Evolutionary conservation across 2,329 filamentous ascomycete genomes (phyloP).

Genomic region (Stagonosporopsis vannaccii): DNA sequence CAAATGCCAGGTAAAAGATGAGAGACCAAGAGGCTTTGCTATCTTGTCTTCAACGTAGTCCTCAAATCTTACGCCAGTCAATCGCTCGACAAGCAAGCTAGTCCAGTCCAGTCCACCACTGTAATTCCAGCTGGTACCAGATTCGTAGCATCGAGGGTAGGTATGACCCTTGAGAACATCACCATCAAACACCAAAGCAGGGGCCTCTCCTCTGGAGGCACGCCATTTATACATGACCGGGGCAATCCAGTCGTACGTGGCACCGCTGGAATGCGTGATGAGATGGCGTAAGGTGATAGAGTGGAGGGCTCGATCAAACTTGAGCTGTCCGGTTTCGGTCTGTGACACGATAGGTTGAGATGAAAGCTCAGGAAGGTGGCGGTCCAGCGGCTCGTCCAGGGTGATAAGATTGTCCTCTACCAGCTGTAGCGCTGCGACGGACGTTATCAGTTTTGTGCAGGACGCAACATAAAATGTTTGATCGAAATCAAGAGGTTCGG

Average conservation of each 20-base stretch:
- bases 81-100: constrained; percentile 52
- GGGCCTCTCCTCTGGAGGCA: not conserved
- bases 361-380: not conserved
- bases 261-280: constrained; percentile 2
- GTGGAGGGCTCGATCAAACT: not conserved
- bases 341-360: constrained; percentile 2
- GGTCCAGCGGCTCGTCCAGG: constrained; percentile 16
- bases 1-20: constrained; percentile 37
- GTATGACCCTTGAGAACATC: constrained; percentile 45
- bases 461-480: constrained; percentile 54
- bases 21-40: constrained; percentile 34
- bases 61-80: constrained; percentile 51
- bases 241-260: constrained; percentile 3
- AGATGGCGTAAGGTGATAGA: not conserved
- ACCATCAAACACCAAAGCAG: not conserved
- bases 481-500: constrained; percentile 60
- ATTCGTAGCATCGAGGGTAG: constrained; percentile 31
- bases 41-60: not conserved
- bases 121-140: constrained; percentile 60
- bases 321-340: not conserved
- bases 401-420: constrained; percentile 38
- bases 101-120: constrained; percentile 59
- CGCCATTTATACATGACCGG: not conserved
- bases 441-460: constrained; percentile 43
- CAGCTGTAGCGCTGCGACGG: constrained; percentile 38